Evolutionary conservation across 192 early-diverging fungal species (phyloP).

Genomic region (Funneliformis mosseae): DNA sequence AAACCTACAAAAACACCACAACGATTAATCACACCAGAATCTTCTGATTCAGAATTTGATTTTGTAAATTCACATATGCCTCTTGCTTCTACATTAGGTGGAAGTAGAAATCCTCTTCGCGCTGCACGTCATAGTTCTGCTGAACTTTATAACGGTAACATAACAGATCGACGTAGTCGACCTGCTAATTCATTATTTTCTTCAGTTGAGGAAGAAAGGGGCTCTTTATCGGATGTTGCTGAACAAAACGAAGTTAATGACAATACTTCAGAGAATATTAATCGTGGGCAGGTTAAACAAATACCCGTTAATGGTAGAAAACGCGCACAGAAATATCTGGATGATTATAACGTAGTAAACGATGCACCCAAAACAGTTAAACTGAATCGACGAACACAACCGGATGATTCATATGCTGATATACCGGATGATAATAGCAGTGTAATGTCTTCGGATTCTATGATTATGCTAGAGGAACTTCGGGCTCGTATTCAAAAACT

Average conservation of each 20-base stretch:
- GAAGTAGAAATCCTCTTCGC: constrained; percentile 10
- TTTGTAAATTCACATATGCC: constrained; percentile 23
- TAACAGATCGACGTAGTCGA: neutral
- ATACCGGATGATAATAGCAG: constrained; percentile 32
- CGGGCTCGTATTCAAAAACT: constrained; percentile 13
- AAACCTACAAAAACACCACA: constrained; percentile 1
- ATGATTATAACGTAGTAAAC: neutral
- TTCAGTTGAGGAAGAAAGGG: constrained; percentile 28
- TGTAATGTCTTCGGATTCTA: constrained; percentile 24
- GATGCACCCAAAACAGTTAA: constrained; percentile 5
- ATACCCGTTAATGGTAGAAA: constrained; percentile 6
- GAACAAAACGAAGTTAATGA: neutral
- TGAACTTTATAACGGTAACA: constrained; percentile 14
- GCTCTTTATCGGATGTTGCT: constrained; percentile 18
- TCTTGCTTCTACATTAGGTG: constrained; percentile 14
- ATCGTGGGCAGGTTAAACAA: neutral
- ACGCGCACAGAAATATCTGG: constrained; percentile 1
- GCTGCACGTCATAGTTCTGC: constrained; percentile 12
- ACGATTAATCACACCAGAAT: constrained; percentile 29
- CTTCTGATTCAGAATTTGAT: constrained; percentile 36
- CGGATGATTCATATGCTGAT: constrained; percentile 27
- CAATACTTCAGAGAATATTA: neutral
- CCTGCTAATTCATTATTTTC: neutral
- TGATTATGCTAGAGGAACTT: constrained; percentile 25
- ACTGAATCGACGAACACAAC: constrained; percentile 11